Base-by-base conservation (phyloP, 2,329 filamentous ascomycete genomes). In the Colletotrichum sp. region DNA sequence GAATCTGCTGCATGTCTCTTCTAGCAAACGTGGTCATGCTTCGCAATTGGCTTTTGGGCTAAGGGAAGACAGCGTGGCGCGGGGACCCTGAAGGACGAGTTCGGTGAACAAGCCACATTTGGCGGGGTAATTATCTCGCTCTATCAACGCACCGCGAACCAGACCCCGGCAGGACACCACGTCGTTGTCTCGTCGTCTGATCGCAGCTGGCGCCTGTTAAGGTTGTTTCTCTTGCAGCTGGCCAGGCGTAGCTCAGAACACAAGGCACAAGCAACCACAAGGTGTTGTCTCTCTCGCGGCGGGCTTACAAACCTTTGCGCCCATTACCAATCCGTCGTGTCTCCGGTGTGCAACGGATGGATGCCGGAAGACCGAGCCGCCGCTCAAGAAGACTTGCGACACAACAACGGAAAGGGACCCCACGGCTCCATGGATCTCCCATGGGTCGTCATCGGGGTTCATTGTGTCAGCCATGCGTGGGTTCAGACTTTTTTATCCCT, bases 351-450 rank as follows among this genome's bases (percentile, higher is more conserved):
- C 25, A 70, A 65, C 70, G 59, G 65, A 73, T 44, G 59, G 64
- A 39, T 73, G 74, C 70, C 74, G 74, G 64, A 73, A 59, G 39
- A 61, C 74, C 70, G 74, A 76, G 74, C 74, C 74, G 70, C 44
- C 19, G 19, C 5, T 49, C 44, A 49, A 11, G 52, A 57, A 5
- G 44, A 49, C 44, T 49, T 65, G 70, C 64, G 34, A 73, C 34
- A 73, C 27, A 63, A 44, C 8, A 36, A 27, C 36, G 0, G 44
- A 39, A 52, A 36, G 13, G 13, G 39, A 73, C 70, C 70, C 70
- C 73, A 76, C 73, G 73, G 52, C 64, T 73, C 61, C 74, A 76
- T 76, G 74, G 73, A 73, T 76, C 73, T 73, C 73, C 73, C 73
- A 76, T 76, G 73, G 72, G 64, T 69, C 69, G 57, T 49, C 64